phyloP scores from a whole-genome alignment of 1,284 basidiomycete genomes.

The Ustilago crameri region DNA sequence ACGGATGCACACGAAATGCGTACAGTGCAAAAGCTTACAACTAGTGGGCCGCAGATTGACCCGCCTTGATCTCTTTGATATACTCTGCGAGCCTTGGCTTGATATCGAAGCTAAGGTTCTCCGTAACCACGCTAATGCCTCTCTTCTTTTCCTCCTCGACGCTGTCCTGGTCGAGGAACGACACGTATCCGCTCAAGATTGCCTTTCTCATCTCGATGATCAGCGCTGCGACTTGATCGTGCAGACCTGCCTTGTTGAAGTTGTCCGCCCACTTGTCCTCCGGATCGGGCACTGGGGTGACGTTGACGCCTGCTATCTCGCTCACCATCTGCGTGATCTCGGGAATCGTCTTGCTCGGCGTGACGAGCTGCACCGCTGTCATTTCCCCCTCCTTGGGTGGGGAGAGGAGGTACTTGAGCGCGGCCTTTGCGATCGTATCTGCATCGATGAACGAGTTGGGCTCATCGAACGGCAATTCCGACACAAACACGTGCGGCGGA shows the following conservation, averaged over 20 bases:
- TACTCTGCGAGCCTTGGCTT: too few relatives aligned
- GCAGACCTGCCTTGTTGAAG: constrained; percentile 21
- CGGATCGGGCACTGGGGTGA: constrained; percentile 22
- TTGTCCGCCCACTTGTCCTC: constrained; percentile 22
- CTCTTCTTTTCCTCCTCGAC: constrained; percentile 18
- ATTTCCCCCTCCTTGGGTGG: constrained; percentile 10
- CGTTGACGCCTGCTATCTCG: constrained; percentile 11
- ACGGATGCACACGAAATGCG: too few relatives aligned
- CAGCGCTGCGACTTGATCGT: constrained; percentile 4
- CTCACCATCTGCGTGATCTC: constrained; percentile 20
- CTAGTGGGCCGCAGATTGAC: too few relatives aligned
- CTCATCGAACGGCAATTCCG: constrained; percentile 25
- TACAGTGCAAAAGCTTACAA: too few relatives aligned
- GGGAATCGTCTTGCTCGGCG: constrained; percentile 14
- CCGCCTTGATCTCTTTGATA: too few relatives aligned
- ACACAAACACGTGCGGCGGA: constrained; percentile 28
- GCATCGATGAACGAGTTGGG: constrained; percentile 9
- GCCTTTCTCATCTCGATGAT: constrained; percentile 18
- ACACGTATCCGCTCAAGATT: constrained; percentile 8
- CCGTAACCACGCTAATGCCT: constrained; percentile 15
- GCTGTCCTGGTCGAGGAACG: constrained; percentile 6
- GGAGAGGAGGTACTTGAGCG: constrained; percentile 20
- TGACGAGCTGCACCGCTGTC: constrained; percentile 20
- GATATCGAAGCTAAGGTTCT: constrained; percentile 17
- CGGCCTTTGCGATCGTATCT: constrained; percentile 16